Evolutionary conservation across 2,329 filamentous ascomycete species (phyloP).

Genomic region (Neopestalotiopsis clavispora): DNA sequence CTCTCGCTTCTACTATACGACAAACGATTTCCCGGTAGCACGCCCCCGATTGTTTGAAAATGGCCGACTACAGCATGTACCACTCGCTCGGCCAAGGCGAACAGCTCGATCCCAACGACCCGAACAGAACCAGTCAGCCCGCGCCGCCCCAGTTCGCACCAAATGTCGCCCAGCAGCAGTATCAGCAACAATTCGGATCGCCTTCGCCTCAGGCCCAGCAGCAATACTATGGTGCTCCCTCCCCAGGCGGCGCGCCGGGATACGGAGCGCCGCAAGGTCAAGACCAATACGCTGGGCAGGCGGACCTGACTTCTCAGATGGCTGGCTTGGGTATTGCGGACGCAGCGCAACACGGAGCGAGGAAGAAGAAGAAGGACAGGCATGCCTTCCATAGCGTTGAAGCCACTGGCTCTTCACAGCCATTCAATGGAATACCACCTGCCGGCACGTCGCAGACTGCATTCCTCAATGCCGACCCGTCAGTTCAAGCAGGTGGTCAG

Average conservation of each 20-base stretch:
- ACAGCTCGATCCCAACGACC: slow-evolving; percentile 58
- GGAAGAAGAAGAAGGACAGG: slow-evolving; percentile 90
- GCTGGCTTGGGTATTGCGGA: slow-evolving; percentile 73
- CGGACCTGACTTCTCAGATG: slow-evolving; percentile 74
- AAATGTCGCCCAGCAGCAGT: slow-evolving; percentile 57
- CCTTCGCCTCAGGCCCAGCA: slow-evolving; percentile 43
- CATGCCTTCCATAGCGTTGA: slow-evolving; percentile 92
- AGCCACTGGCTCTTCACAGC: slow-evolving; percentile 68
- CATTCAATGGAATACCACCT: slow-evolving; percentile 71
- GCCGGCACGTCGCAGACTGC: slow-evolving; percentile 58
- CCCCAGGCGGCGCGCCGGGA: slow-evolving; percentile 37
- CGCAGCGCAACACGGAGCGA: slow-evolving; percentile 53
- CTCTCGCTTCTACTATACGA: background rate
- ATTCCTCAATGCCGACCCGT: slow-evolving; percentile 63
- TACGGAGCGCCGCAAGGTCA: slow-evolving; percentile 36
- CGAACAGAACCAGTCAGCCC: slow-evolving; percentile 55
- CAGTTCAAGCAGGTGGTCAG: slow-evolving; percentile 48
- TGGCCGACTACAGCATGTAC: slow-evolving; percentile 62
- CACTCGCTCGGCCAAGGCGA: slow-evolving; percentile 62
- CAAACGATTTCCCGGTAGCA: slow-evolving; percentile 1
- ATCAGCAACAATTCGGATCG: slow-evolving; percentile 54
- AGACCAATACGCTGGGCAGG: slow-evolving; percentile 37
- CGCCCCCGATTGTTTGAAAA: slow-evolving; percentile 30
- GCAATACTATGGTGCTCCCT: slow-evolving; percentile 42
- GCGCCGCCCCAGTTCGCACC: slow-evolving; percentile 61